Evolutionary conservation across 176 grass and related monocot species (phyloP).

Genomic region (Dactylis glomerata): DNA sequence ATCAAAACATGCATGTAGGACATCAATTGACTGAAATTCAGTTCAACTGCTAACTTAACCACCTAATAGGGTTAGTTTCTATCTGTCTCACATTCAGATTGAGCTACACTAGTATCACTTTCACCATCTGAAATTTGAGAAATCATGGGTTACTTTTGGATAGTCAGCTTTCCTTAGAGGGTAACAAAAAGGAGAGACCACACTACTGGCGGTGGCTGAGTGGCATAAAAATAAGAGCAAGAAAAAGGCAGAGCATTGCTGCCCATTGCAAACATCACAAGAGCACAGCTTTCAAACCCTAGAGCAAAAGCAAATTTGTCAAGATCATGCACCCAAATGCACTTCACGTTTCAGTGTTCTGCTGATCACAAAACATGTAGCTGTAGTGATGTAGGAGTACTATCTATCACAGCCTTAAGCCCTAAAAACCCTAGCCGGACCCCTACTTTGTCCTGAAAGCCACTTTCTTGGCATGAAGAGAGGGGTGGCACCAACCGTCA

Average conservation of each 20-base stretch:
- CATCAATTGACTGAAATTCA: slow-evolving; percentile 17
- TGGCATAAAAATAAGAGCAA: slow-evolving; percentile 18
- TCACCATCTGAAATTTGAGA: background rate
- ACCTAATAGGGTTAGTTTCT: background rate
- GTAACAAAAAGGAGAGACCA: slow-evolving; percentile 31
- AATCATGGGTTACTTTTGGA: slow-evolving; percentile 27
- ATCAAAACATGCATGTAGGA: slow-evolving; percentile 3
- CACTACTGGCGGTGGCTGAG: slow-evolving; percentile 2
- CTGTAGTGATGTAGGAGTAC: slow-evolving; percentile 41
- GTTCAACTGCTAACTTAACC: background rate
- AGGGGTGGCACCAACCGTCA: slow-evolving; percentile 46
- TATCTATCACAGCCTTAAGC: slow-evolving; percentile 55
- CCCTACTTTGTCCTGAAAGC: slow-evolving; percentile 50
- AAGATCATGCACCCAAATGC: slow-evolving; percentile 39
- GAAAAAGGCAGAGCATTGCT: slow-evolving; percentile 4
- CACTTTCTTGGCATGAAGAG: slow-evolving; percentile 86
- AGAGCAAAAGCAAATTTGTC: slow-evolving; percentile 17
- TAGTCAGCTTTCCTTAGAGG: slow-evolving; percentile 22
- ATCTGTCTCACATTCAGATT: slow-evolving; percentile 17
- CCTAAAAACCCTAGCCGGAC: slow-evolving; percentile 49
- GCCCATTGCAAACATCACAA: slow-evolving; percentile 21
- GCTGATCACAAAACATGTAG: slow-evolving; percentile 25
- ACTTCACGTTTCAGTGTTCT: slow-evolving; percentile 24
- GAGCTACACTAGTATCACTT: background rate
- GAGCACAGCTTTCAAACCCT: slow-evolving; percentile 29